phyloP scores from a whole-genome alignment of 805 yeast genomes.

The Nakazawaea wyomingensis region DNA sequence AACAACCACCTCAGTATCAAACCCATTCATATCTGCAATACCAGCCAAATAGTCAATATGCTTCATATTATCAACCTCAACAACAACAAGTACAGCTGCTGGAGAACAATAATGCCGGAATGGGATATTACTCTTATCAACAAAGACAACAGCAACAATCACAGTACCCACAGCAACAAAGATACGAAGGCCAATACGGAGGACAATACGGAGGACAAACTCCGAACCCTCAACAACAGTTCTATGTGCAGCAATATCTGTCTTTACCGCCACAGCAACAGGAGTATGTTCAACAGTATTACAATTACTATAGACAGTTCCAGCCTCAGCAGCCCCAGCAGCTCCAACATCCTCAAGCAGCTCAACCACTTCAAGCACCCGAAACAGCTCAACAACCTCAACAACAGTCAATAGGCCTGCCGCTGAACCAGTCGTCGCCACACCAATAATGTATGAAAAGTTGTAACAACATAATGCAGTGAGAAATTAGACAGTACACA shows the following conservation, averaged over 20 bases:
- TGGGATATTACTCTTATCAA: neutral
- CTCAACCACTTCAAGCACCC: conserved; percentile 1
- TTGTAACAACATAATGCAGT: too few relatives aligned
- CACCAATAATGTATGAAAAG: too few relatives aligned
- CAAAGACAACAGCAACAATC: conserved; percentile 1
- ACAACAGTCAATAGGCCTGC: too few relatives aligned
- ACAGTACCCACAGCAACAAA: neutral
- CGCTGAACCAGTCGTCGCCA: too few relatives aligned
- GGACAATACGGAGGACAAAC: neutral
- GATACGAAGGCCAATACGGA: neutral
- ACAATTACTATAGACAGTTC: conserved; percentile 12
- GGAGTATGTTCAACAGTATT: conserved; percentile 14
- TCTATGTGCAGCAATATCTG: conserved; percentile 5
- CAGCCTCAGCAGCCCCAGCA: conserved; percentile 11
- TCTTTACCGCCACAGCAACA: conserved; percentile 12
- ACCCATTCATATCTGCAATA: too few relatives aligned
- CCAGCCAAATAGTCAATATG: neutral
- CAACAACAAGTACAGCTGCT: conserved; percentile 3
- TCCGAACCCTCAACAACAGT: neutral
- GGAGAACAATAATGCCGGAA: neutral
- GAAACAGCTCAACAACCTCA: neutral
- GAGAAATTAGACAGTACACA: too few relatives aligned
- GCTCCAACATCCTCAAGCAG: conserved; percentile 7
- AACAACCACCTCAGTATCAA: neutral
- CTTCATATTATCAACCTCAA: neutral